Base-by-base conservation (phyloP, 257 asterid species). In the Coffea canephora region DNA sequence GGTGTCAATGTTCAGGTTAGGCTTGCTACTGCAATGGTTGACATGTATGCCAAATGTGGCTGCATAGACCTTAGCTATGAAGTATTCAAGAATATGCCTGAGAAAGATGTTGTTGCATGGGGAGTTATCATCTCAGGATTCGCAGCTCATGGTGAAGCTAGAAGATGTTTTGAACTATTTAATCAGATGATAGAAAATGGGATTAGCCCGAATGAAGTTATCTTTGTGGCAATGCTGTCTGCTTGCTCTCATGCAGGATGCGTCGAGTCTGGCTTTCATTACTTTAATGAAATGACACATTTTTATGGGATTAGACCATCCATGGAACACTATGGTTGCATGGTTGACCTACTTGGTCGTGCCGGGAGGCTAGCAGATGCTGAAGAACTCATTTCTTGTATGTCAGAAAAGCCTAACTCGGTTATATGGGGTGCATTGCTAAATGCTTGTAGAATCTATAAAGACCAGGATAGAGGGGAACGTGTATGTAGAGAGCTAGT, bases 41-140 rank as follows among this genome's bases (percentile, higher is more conserved):
- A 79, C 70, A 82, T 79, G 88, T 85, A 85, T 79, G 84, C 78
- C 18, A 85, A 77, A 59, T 85, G 88, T 82, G 88, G 88, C 52
- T 76, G 80, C 78, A 9, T 85, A 5, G 75, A 79, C 74, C 77
- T 19, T 16, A 72, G 88, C 46, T 85, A 76, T 11, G 80, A 85
- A 66, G 73, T 82, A 39, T 82, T 82, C 69, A 39, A 59, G 55
- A 76, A 9, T 2, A 78, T 82, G 76, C 74, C 84, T 19, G 21
- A 7, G 43, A 85, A 78, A 76, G 88, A 85, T 48, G 78, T 76
- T 23, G 82, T 85, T n/a, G 23, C 84, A 5, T 82, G 86, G 88
- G 82, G 86, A 55, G 86, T 71, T 6, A 85, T 85, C 39, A 23
- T 85, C 74, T 72, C 82, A 27, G 83, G 86, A 57, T 82, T 85